These are phyloP conservation scores for Chlorencoelia australis DNA, from an alignment of 2,329 filamentous ascomycete genomes.

Conservation along the genomic window DNA sequence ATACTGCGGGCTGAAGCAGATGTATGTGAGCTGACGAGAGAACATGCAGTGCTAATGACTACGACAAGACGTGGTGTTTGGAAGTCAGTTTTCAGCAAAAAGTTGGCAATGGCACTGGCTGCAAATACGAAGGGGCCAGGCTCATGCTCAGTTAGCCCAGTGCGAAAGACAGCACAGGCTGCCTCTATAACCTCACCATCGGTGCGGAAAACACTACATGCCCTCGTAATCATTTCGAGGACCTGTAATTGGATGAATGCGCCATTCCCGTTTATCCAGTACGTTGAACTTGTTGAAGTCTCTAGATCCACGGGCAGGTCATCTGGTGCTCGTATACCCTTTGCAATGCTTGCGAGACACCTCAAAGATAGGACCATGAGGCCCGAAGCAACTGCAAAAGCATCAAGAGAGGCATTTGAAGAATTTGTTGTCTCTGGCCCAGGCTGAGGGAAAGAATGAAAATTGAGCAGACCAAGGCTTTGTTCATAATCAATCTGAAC, in stretches of 20 bases:
- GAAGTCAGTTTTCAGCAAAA: slow-evolving; percentile 48
- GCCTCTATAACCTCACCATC: slow-evolving; percentile 62
- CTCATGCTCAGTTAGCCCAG: slow-evolving; percentile 64
- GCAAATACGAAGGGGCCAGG: slow-evolving; percentile 71
- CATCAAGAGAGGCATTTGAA: background rate
- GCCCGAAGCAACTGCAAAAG: slow-evolving; percentile 23
- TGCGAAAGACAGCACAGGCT: slow-evolving; percentile 60
- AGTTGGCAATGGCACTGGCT: slow-evolving; percentile 52
- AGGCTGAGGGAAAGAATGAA: background rate
- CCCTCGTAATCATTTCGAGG: slow-evolving; percentile 38
- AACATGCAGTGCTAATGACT: slow-evolving; percentile 61
- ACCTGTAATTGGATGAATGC: slow-evolving; percentile 40
- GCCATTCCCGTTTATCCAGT: slow-evolving; percentile 41
- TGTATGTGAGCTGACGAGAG: slow-evolving; percentile 53
- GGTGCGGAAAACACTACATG: slow-evolving; percentile 42
- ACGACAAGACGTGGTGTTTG: slow-evolving; percentile 58
- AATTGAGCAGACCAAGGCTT: slow-evolving; percentile 21
- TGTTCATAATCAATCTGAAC: slow-evolving; percentile 51
- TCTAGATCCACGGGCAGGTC: slow-evolving; percentile 62
- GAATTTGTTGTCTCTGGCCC: background rate
- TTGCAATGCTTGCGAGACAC: slow-evolving; percentile 61
- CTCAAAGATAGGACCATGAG: slow-evolving; percentile 41
- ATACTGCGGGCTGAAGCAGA: slow-evolving; percentile 36
- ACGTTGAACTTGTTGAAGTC: slow-evolving; percentile 31
- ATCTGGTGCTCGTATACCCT: slow-evolving; percentile 57